Percentiles rank a stretch among this genome's conserved stretches.
These are phyloP conservation scores for Saccharomycopsis sp. DNA, from an alignment of 805 yeast genomes.

Conservation along the genomic window DNA sequence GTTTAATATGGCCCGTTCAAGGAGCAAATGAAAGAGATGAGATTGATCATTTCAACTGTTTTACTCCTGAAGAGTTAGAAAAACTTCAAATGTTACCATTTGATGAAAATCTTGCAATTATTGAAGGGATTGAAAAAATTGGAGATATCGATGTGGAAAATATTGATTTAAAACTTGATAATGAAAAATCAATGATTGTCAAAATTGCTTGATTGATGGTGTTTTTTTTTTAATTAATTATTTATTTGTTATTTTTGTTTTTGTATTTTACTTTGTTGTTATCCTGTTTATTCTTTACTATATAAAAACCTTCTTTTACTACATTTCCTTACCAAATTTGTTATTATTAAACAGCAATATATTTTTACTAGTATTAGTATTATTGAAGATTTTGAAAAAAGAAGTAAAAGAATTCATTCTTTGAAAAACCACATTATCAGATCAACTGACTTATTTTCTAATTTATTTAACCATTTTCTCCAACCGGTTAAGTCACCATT, in stretches of 20 bases:
- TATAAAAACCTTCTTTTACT: too few relatives aligned
- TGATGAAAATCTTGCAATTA: too few relatives aligned
- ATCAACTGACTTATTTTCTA: constrained; percentile 10
- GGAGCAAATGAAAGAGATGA: not conserved
- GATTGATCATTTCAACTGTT: not conserved
- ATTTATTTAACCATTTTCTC: constrained; percentile 5
- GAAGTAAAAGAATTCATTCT: constrained; percentile 5
- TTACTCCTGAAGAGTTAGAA: not conserved
- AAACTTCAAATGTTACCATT: not conserved
- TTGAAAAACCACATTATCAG: constrained; percentile 11
- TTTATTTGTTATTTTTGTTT: too few relatives aligned
- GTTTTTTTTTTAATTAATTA: too few relatives aligned
- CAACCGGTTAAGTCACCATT: constrained; percentile 1
- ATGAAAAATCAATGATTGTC: too few relatives aligned
- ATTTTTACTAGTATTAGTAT: not conserved
- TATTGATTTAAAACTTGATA: too few relatives aligned
- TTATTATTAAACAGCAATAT: not conserved
- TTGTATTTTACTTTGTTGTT: not conserved
- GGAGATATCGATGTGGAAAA: too few relatives aligned
- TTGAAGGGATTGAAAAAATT: too few relatives aligned
- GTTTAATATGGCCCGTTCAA: not conserved
- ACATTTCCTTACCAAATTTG: not conserved
- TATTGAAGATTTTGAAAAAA: not conserved
- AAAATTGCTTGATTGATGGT: too few relatives aligned
- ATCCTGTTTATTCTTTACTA: not conserved